Evolutionary conservation across 2,329 filamentous ascomycete species (phyloP).

Genomic region (Leptographium galeiforme): DNA sequence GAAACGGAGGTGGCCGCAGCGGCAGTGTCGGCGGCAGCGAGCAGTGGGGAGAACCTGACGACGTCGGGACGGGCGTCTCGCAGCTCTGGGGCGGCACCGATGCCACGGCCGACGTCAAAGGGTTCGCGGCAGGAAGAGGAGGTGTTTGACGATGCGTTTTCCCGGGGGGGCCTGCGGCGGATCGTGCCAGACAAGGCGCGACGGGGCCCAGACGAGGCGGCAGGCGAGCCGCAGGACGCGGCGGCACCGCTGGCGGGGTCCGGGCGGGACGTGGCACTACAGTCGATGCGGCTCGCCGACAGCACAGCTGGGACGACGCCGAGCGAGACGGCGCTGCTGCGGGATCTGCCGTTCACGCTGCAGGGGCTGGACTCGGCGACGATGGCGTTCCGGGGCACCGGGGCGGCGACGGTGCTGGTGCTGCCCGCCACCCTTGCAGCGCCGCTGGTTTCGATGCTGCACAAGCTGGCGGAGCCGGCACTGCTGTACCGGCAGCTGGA

Average conservation of each 20-base stretch:
- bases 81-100: not conserved
- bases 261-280: conserved; percentile 34
- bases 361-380: conserved; percentile 85
- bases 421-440: conserved; percentile 69
- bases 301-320: conserved; percentile 45
- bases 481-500: conserved; percentile 76
- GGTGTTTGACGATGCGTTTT: conserved; percentile 38
- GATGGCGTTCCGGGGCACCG: conserved; percentile 52
- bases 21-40: too few species aligned
- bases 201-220: conserved; percentile 21
- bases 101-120: conserved; percentile 15
- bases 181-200: conserved; percentile 27
- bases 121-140: conserved; percentile 31
- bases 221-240: conserved; percentile 5
- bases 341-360: conserved; percentile 81
- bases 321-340: conserved; percentile 51
- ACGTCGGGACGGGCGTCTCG: not conserved
- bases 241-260: conserved; percentile 20
- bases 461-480: conserved; percentile 84
- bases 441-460: conserved; percentile 73
- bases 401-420: conserved; percentile 47
- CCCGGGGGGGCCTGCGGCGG: conserved; percentile 35
- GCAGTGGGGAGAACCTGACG: too few species aligned
- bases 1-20: too few species aligned
- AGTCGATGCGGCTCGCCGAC: conserved; percentile 42